Evolutionary conservation across 805 yeast species (phyloP).

Genomic region (Kluyveromyces aestuarii): DNA sequence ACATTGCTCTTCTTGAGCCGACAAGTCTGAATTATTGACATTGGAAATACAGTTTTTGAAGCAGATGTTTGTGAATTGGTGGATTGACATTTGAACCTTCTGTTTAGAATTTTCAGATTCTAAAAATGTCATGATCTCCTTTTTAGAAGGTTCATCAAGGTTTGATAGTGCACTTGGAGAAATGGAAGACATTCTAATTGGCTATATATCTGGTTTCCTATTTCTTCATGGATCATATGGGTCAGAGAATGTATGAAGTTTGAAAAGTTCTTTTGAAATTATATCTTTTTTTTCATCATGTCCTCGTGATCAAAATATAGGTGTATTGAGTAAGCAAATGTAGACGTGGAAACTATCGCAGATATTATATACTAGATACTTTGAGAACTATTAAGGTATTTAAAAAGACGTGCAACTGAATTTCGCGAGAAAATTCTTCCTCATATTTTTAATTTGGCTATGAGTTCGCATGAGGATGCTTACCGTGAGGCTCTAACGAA

Average conservation of each 20-base stretch:
- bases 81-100: slow-evolving; percentile 80
- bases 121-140: slow-evolving; percentile 65
- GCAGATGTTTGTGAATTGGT: slow-evolving; percentile 82
- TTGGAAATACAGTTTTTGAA: slow-evolving; percentile 71
- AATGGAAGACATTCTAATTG: slow-evolving; percentile 26
- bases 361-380: too few relatives aligned
- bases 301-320: background rate
- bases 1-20: slow-evolving; percentile 58
- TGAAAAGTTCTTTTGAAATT: background rate
- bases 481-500: background rate
- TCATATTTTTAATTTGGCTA: too few relatives aligned
- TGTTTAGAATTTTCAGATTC: slow-evolving; percentile 81
- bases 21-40: slow-evolving; percentile 40
- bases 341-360: too few relatives aligned
- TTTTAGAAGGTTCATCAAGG: slow-evolving; percentile 60
- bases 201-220: background rate
- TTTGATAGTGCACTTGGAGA: slow-evolving; percentile 34
- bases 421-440: too few relatives aligned
- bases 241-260: too few relatives aligned
- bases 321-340: background rate
- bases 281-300: background rate
- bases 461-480: background rate
- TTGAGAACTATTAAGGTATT: too few relatives aligned
- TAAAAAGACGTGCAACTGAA: too few relatives aligned
- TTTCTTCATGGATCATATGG: background rate